Evolutionary conservation across 2,329 filamentous ascomycete genomes (phyloP).

Genomic region (Pseudogymnoascus sp.): DNA sequence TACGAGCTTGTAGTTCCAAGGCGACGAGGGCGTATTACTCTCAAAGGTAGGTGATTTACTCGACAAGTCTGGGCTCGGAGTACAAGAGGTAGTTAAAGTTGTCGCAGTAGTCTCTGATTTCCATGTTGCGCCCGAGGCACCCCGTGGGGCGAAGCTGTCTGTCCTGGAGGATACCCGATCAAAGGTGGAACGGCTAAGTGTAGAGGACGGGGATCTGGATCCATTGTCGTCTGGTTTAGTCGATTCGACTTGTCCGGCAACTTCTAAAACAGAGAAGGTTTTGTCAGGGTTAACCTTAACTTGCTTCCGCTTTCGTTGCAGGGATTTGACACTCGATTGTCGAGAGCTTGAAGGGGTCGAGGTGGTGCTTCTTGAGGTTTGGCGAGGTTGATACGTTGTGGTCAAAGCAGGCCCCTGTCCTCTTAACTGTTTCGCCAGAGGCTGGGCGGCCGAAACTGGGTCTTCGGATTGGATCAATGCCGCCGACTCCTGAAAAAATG

Average conservation of each 20-base stretch:
- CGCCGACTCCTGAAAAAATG: conserved; percentile 15
- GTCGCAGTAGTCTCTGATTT: conserved; percentile 16
- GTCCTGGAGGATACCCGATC: conserved; percentile 20
- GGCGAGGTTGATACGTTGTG: neutral
- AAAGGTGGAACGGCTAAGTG: conserved; percentile 12
- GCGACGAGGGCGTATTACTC: conserved; percentile 26
- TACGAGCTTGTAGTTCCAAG: conserved; percentile 28
- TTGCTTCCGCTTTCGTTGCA: conserved; percentile 11
- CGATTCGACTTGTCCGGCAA: neutral
- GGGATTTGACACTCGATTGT: conserved; percentile 2
- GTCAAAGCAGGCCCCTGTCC: neutral
- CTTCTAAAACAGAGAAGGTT: conserved; percentile 12
- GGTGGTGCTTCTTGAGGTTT: neutral
- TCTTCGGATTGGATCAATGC: conserved; percentile 11
- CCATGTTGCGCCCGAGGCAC: conserved; percentile 19
- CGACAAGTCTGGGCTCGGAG: conserved; percentile 20
- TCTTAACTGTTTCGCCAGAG: neutral
- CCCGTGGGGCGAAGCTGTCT: conserved; percentile 19
- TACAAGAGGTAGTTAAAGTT: conserved; percentile 8
- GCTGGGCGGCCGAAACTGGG: conserved; percentile 3
- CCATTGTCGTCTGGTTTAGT: conserved; percentile 4
- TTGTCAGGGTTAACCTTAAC: conserved; percentile 13
- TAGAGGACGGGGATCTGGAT: neutral
- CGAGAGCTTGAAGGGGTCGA: conserved; percentile 8
- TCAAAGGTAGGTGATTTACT: conserved; percentile 22